Base-by-base conservation (phyloP, 495 filamentous ascomycete species). In the Penicillium cataractarum region DNA sequence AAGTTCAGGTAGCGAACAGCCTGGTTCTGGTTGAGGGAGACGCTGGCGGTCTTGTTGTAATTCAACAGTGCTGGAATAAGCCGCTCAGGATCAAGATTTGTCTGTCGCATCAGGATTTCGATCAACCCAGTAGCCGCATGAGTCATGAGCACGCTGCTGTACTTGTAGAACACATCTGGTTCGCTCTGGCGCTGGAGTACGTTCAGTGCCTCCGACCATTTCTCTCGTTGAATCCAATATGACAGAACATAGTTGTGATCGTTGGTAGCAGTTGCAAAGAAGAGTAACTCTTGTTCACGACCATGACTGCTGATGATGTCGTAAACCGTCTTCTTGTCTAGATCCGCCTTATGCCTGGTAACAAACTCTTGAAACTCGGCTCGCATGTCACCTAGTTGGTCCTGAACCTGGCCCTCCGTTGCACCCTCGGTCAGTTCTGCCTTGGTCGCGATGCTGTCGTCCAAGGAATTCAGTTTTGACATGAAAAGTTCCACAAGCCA, bases 401-500 rank as follows among this genome's bases (percentile, higher is more conserved):
- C 82, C 65, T 87, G 82, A 19, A 90, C 89, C 56, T 95, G 87
- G 27, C 82, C 83, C 0, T 86, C 81, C 64, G 85, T 90, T 21
- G 86, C 80, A 24, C 84, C 87, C 62, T 91, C 90, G 4, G 87
- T 85, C 39, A 97, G 77, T 65, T 97, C 92, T 1, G 92, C 92
- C 65, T 93, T 90, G 0, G 96, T 96, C 37, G 92, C 89, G 55
- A 98, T 92, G 15, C 91, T 92, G 72, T 99, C 95, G 70, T 98
- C 96, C 0, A 99, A 86, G 4, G 89, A 89, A 68, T 98, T 97
- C 32, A 98, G 82, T 76, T 97, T 97, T 3, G 92, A 90, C 95
- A 99, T 99, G 75, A 95, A 98, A 7, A 97, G 82, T 66, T 99
- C 95, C 19, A 97, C 82, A 54, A 99, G 85, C 95, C 95, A 99